phyloP scores from a whole-genome alignment of 768 basidiomycete genomes.

The Terana coerulea region DNA sequence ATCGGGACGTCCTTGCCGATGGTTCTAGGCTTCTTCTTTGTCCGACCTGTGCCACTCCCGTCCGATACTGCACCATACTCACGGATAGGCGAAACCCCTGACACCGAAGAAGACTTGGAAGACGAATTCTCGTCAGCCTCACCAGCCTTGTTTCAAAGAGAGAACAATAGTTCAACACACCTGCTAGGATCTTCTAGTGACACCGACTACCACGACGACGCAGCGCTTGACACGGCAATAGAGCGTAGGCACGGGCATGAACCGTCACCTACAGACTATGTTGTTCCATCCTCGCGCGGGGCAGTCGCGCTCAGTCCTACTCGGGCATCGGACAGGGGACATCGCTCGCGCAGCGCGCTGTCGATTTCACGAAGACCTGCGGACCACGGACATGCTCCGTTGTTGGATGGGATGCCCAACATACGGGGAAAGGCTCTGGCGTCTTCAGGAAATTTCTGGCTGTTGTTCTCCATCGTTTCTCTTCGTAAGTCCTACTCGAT shows the following conservation, averaged over 20 bases:
- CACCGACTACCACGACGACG: constrained; percentile 23
- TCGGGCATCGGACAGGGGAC: constrained; percentile 7
- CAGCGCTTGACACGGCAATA: constrained; percentile 10
- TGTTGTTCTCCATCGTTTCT: constrained; percentile 51
- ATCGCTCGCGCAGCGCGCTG: constrained; percentile 19
- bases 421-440: constrained; percentile 53
- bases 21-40: constrained; percentile 70
- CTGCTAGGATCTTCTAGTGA: constrained; percentile 18
- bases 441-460: constrained; percentile 56
- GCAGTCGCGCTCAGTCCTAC: constrained; percentile 25
- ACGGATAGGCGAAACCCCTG: constrained; percentile 18
- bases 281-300: constrained; percentile 18
- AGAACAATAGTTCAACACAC: constrained; percentile 25
- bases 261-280: constrained; percentile 16
- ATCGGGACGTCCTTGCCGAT: constrained; percentile 78
- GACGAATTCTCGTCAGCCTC: constrained; percentile 14
- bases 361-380: constrained; percentile 11
- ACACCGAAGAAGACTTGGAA: constrained; percentile 18
- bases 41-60: constrained; percentile 65
- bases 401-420: constrained; percentile 36
- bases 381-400: constrained; percentile 6
- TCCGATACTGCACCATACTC: constrained; percentile 15
- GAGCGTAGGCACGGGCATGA: constrained; percentile 13
- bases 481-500: constrained; percentile 58
- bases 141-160: constrained; percentile 20